A percentile compares a stretch with the other conserved stretches of the same genome.
Conservation (phyloP, 2,329 filamentous ascomycete species). For the Fusarium irregulare region DNA sequence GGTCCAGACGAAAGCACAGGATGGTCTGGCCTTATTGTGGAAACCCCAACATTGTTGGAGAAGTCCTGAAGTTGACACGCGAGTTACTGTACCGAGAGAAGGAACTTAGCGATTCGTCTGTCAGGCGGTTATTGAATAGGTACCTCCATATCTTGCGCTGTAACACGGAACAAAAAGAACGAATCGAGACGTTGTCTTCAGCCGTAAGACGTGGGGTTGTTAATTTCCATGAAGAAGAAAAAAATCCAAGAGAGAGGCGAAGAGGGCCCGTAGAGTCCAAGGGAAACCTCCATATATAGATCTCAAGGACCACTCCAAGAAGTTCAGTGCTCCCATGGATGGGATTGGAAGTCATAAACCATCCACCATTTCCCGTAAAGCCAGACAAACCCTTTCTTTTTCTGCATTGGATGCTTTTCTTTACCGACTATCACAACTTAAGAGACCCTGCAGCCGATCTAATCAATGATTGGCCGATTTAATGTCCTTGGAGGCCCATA, state of each 20-base stretch:
- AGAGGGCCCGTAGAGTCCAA: conserved; percentile 27
- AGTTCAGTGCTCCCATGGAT: conserved; percentile 5
- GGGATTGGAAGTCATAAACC: background rate
- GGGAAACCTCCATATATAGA: conserved; percentile 12
- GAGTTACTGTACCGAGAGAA: conserved; percentile 2
- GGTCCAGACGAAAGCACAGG: background rate
- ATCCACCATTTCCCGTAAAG: background rate
- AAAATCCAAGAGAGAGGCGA: background rate
- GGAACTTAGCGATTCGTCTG: background rate
- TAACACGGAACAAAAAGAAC: conserved; percentile 6
- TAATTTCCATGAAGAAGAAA: conserved; percentile 11
- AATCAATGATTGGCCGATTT: conserved; percentile 23
- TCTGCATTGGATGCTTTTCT: background rate
- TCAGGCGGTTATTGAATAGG: background rate
- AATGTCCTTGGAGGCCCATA: conserved; percentile 14
- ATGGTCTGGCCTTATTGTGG: conserved; percentile 16
- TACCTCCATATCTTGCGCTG: background rate
- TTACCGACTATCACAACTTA: conserved; percentile 24
- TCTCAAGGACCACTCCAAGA: conserved; percentile 27
- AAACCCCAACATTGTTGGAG: conserved; percentile 18
- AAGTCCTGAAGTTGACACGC: conserved; percentile 2
- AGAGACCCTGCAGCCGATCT: conserved; percentile 16
- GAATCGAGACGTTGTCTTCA: background rate
- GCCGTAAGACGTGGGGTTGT: conserved; percentile 25
- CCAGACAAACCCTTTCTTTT: background rate